A percentile compares a stretch with the other conserved stretches of the same genome.
phyloP scores from a whole-genome alignment of 2,329 filamentous ascomycete species.

The Hypoxylon sp. region DNA sequence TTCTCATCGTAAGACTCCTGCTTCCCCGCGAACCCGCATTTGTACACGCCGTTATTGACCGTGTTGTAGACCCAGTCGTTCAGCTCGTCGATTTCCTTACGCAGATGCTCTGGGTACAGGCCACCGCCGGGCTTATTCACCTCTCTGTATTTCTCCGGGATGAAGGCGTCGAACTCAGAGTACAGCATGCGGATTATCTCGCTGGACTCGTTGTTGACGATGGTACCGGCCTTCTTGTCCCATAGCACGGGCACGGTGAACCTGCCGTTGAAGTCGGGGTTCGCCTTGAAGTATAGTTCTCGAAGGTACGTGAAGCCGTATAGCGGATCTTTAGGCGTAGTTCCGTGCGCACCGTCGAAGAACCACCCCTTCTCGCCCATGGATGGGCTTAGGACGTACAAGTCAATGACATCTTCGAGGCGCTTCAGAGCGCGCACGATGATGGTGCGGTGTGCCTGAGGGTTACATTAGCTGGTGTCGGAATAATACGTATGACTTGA shows the following conservation, averaged over 20 bases:
- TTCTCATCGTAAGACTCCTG: conserved; percentile 76
- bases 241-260: conserved; percentile 82
- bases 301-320: conserved; percentile 75
- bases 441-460: conserved; percentile 75
- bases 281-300: conserved; percentile 76
- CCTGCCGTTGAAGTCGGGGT: conserved; percentile 75
- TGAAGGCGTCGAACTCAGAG: conserved; percentile 74
- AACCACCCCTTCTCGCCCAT: conserved; percentile 71
- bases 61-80: conserved; percentile 75
- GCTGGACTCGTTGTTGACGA: conserved; percentile 85
- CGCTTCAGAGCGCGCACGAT: conserved; percentile 81
- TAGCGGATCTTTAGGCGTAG: conserved; percentile 69
- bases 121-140: conserved; percentile 62
- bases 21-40: conserved; percentile 73
- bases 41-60: conserved; percentile 65
- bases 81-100: conserved; percentile 70
- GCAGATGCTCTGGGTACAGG: conserved; percentile 67
- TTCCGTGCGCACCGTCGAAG: conserved; percentile 58
- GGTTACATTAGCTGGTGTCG: conserved; percentile 7
- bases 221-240: conserved; percentile 74
- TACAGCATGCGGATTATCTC: conserved; percentile 91
- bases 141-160: conserved; percentile 67
- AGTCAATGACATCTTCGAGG: conserved; percentile 75
- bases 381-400: conserved; percentile 76
- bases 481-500: not conserved